Conservation (phyloP, 352 stramenopile species). For the Thalassiosira mediterranea region DNA sequence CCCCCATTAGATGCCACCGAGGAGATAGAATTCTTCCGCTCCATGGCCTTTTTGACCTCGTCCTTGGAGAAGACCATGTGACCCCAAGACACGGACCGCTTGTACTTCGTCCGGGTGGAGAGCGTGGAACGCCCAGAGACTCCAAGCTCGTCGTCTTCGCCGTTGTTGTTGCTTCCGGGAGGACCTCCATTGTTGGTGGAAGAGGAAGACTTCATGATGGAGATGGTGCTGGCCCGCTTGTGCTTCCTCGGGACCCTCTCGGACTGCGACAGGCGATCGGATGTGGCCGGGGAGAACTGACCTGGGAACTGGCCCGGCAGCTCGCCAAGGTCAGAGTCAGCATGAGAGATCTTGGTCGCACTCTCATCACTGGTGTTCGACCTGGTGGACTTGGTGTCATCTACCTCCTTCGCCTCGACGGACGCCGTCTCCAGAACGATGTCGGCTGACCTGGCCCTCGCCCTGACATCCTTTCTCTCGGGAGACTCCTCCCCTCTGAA, state of each 20-base stretch:
- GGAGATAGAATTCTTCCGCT: slow-evolving; percentile 9
- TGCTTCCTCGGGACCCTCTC: too few species aligned
- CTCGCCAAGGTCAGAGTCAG: slow-evolving; percentile 43
- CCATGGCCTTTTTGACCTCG: slow-evolving; percentile 1
- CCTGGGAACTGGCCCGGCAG: not conserved
- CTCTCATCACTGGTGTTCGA: slow-evolving; percentile 1
- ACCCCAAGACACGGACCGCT: slow-evolving; percentile 46
- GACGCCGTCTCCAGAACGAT: too few species aligned
- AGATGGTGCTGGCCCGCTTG: too few species aligned
- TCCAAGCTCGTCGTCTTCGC: not conserved
- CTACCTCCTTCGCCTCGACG: not conserved
- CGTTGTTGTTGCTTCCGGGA: too few species aligned
- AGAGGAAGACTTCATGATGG: too few species aligned
- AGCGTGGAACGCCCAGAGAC: not conserved
- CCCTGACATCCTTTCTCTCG: not conserved
- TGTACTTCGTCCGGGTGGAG: slow-evolving; percentile 21
- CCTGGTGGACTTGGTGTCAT: not conserved
- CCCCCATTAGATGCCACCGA: slow-evolving; percentile 5
- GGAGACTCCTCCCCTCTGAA: too few species aligned
- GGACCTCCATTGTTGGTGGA: too few species aligned
- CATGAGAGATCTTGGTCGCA: slow-evolving; percentile 26
- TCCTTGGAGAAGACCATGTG: slow-evolving; percentile 42
- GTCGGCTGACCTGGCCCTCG: too few species aligned
- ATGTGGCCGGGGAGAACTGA: too few species aligned
- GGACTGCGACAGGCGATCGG: too few species aligned